These are phyloP conservation scores for Lasiodiplodia theobromae DNA, from an alignment of 2,329 filamentous ascomycete species.

Conservation along the genomic window DNA sequence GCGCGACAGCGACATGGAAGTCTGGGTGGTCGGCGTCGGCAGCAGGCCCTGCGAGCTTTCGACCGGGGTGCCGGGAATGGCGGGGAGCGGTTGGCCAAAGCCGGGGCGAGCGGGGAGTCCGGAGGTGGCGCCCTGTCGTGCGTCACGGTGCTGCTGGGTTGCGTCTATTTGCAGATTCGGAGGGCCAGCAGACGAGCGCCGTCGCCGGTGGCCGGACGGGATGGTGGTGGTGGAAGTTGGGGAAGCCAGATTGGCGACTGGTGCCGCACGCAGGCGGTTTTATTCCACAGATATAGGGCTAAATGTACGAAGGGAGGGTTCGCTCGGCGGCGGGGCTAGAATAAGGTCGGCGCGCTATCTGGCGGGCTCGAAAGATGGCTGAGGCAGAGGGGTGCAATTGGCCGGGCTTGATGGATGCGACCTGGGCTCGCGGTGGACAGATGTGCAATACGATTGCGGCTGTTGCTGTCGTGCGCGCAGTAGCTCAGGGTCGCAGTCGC, in stretches of 20 bases:
- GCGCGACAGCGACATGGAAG: conserved; percentile 80
- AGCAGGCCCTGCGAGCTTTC: conserved; percentile 22
- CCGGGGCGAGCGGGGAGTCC: conserved; percentile 40
- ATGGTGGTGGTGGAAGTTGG: conserved; percentile 44
- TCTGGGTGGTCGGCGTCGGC: conserved; percentile 27
- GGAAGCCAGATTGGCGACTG: conserved; percentile 47
- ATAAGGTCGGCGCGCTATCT: conserved; percentile 16
- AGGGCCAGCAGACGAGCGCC: conserved; percentile 48
- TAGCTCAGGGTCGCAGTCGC: conserved; percentile 17
- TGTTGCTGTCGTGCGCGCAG: conserved; percentile 13
- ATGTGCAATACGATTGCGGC: conserved; percentile 15
- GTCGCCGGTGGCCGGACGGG: conserved; percentile 48
- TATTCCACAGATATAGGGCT: conserved; percentile 12
- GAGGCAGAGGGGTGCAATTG: conserved; percentile 8
- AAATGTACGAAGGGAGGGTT: conserved; percentile 20
- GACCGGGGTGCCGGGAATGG: conserved; percentile 47
- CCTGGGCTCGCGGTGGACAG: conserved; percentile 12
- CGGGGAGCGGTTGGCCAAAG: conserved; percentile 44
- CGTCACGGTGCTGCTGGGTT: conserved; percentile 34
- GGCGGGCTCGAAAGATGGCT: conserved; percentile 14
- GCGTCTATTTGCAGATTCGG: conserved; percentile 42
- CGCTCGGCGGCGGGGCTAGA: conserved; percentile 10
- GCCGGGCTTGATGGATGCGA: not conserved
- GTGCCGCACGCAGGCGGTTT: conserved; percentile 17
- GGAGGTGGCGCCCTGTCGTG: conserved; percentile 43